Percentiles rank a stretch among this genome's conserved stretches.
These are phyloP conservation scores for Teratosphaeria epicoccoides DNA, from an alignment of 2,329 filamentous ascomycete species.

Conservation along the genomic window DNA sequence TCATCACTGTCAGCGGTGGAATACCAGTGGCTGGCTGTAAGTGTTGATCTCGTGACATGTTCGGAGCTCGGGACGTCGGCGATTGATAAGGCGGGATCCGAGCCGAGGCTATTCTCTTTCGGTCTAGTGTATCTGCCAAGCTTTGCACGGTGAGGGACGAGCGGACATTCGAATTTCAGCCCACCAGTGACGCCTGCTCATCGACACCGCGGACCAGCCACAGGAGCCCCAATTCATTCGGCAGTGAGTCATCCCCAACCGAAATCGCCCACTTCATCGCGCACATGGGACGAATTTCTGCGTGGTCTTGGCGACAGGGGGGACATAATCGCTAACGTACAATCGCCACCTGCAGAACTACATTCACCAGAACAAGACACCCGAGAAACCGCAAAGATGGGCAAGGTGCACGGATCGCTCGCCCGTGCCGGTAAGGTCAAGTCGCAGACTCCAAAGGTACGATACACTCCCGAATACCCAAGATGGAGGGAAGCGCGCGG, in stretches of 20 bases:
- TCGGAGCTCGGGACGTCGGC: neutral
- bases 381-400: constrained; percentile 53
- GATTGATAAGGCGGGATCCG: neutral
- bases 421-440: constrained; percentile 97
- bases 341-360: neutral
- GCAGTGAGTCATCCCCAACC: neutral
- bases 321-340: neutral
- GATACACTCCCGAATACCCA: constrained; percentile 21
- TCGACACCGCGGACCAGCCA: neutral
- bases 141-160: neutral
- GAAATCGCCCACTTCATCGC: neutral
- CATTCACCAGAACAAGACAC: neutral
- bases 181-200: neutral
- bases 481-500: neutral
- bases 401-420: constrained; percentile 89
- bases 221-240: neutral
- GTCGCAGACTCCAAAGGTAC: constrained; percentile 86
- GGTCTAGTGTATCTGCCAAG: neutral
- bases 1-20: neutral
- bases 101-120: neutral
- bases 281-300: neutral
- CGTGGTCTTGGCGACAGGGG: neutral
- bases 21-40: neutral
- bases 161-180: neutral
- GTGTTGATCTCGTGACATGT: neutral